Percentiles rank a stretch among this genome's conserved stretches.
Evolutionary conservation across 2,329 filamentous ascomycete species (phyloP).

Genomic region (Pyrenophora seminiperda): DNA sequence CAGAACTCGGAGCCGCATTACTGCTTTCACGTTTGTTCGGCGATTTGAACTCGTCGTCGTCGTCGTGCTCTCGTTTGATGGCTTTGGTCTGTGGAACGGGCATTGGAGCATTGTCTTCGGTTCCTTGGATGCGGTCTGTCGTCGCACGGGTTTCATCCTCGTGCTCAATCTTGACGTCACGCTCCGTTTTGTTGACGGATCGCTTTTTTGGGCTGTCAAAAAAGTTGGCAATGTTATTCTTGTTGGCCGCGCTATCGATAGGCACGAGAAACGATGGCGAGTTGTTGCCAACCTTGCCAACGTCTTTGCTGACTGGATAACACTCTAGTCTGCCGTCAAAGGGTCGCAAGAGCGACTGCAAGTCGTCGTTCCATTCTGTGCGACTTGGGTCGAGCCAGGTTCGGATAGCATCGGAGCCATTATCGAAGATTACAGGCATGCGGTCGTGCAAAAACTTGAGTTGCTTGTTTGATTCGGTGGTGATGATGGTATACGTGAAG

Average conservation of each 20-base stretch:
- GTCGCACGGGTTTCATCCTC: conserved; percentile 52
- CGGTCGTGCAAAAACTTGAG: conserved; percentile 87
- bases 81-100: conserved; percentile 48
- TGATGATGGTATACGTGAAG: conserved; percentile 94
- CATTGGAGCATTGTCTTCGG: conserved; percentile 59
- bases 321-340: conserved; percentile 79
- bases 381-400: conserved; percentile 79
- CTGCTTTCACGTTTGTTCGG: conserved; percentile 47
- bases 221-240: conserved; percentile 92
- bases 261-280: conserved; percentile 83
- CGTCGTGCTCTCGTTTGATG: conserved; percentile 57
- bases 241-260: conserved; percentile 83
- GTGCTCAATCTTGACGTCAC: conserved; percentile 45
- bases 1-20: conserved; percentile 23
- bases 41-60: conserved; percentile 42
- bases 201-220: conserved; percentile 66
- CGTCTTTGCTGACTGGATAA: conserved; percentile 85
- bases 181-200: conserved; percentile 24
- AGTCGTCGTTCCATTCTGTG: conserved; percentile 74
- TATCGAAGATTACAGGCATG: conserved; percentile 92
- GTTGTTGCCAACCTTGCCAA: conserved; percentile 93
- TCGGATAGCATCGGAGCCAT: conserved; percentile 70
- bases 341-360: conserved; percentile 80
- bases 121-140: conserved; percentile 50
- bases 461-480: conserved; percentile 82